Conservation (phyloP, 805 yeast species). For the Yarrowia divulgata region DNA sequence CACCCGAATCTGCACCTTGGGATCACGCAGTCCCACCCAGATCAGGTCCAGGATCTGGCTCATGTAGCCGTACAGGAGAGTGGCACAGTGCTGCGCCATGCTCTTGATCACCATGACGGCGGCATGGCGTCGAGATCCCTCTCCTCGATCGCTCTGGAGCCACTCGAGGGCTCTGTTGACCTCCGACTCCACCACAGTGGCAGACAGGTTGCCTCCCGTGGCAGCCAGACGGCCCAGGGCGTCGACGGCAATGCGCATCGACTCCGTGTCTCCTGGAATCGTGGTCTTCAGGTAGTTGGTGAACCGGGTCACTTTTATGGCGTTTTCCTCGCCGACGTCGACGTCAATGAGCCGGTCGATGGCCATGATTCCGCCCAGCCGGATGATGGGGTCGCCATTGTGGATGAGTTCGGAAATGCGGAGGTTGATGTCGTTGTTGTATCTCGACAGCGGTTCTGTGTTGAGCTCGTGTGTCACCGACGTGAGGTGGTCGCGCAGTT, state of each 20-base stretch:
- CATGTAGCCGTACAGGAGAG: constrained; percentile 77
- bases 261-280: constrained; percentile 80
- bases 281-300: constrained; percentile 86
- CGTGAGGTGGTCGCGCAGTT: constrained; percentile 23
- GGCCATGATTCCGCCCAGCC: constrained; percentile 90
- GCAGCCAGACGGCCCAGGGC: constrained; percentile 88
- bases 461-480: constrained; percentile 36
- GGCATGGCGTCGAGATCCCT: constrained; percentile 80
- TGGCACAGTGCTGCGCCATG: constrained; percentile 86
- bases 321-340: constrained; percentile 81
- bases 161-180: constrained; percentile 90
- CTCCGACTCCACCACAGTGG: constrained; percentile 92
- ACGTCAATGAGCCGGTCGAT: constrained; percentile 86
- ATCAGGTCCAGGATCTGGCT: constrained; percentile 79
- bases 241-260: constrained; percentile 84
- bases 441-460: constrained; percentile 54
- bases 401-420: constrained; percentile 85
- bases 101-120: constrained; percentile 84
- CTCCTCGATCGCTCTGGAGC: constrained; percentile 87
- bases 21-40: constrained; percentile 87
- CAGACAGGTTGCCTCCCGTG: constrained; percentile 87
- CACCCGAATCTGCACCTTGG: constrained; percentile 71
- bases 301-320: constrained; percentile 86
- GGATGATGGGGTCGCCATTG: constrained; percentile 71
- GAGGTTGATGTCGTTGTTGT: constrained; percentile 85